Conservation (phyloP, 345 rosid genomes). For the Gossypium bickii region DNA sequence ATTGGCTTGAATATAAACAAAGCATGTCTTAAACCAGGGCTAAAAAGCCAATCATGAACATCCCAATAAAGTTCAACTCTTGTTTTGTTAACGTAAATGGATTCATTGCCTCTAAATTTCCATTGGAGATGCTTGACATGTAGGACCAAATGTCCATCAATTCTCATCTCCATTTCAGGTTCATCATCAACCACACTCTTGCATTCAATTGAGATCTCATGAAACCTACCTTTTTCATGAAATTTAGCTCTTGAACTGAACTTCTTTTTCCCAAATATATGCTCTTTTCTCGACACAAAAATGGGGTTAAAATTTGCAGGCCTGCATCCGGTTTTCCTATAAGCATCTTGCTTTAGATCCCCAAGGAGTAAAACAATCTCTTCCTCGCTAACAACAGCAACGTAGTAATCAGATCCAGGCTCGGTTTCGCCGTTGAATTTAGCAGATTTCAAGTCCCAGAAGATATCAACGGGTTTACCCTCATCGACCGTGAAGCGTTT, state of each 20-base stretch:
- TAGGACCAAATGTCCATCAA: slow-evolving; percentile 56
- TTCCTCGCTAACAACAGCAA: slow-evolving; percentile 68
- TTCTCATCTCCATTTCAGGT: slow-evolving; percentile 61
- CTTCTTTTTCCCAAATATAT: slow-evolving; percentile 59
- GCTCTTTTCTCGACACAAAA: slow-evolving; percentile 62
- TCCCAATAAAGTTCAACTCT: slow-evolving; percentile 68
- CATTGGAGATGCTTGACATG: slow-evolving; percentile 73
- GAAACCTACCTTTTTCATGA: slow-evolving; percentile 45
- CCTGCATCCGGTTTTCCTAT: slow-evolving; percentile 58
- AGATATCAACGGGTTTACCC: slow-evolving; percentile 44
- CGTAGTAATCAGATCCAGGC: slow-evolving; percentile 60
- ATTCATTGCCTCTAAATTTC: slow-evolving; percentile 76
- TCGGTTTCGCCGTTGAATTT: slow-evolving; percentile 67
- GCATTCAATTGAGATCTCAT: slow-evolving; percentile 61
- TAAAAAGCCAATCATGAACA: slow-evolving; percentile 72
- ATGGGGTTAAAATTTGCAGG: slow-evolving; percentile 63
- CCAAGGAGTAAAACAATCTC: slow-evolving; percentile 81
- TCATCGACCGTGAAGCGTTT: slow-evolving; percentile 46
- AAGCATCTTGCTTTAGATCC: slow-evolving; percentile 67
- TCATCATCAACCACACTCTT: slow-evolving; percentile 37
- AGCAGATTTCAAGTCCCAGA: slow-evolving; percentile 61
- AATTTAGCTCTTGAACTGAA: slow-evolving; percentile 49
- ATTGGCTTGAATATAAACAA: slow-evolving; percentile 59
- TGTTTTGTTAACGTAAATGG: slow-evolving; percentile 40
- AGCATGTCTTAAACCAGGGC: slow-evolving; percentile 64